Evolutionary conservation across 108 stramenopile species (phyloP).

Genomic region (Fragilariopsis cylindrus): DNA sequence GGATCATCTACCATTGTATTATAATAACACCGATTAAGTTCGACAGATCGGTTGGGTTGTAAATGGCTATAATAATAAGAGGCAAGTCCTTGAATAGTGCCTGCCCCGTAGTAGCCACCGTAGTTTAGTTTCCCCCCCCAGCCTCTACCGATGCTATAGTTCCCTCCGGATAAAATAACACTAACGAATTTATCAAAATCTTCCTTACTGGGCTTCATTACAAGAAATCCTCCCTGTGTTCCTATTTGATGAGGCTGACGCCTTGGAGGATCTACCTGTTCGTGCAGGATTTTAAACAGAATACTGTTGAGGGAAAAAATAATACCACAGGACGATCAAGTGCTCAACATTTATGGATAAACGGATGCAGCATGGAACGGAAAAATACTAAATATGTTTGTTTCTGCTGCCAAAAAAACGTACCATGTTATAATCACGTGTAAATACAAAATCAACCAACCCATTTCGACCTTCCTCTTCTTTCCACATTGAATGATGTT

Average conservation of each 20-base stretch:
- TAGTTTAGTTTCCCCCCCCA: conserved; percentile 64
- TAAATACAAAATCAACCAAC: no score
- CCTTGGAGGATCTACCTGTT: not conserved
- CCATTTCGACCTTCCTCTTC: no score
- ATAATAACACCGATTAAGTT: conserved; percentile 76
- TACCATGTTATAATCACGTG: no score
- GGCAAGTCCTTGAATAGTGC: conserved; percentile 59
- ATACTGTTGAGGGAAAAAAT: not conserved
- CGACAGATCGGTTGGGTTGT: conserved; percentile 33
- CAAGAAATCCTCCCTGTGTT: conserved; percentile 91
- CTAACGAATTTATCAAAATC: conserved; percentile 66
- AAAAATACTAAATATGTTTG: no score
- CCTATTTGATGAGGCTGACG: conserved; percentile 52
- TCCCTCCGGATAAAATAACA: conserved; percentile 59
- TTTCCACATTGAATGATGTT: no score
- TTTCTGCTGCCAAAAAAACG: not conserved
- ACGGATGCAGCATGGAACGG: no score
- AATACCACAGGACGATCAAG: not conserved
- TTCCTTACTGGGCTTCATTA: conserved; percentile 61
- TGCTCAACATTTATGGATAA: no score
- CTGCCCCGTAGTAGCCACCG: conserved; percentile 77
- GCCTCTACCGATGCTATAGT: conserved; percentile 51
- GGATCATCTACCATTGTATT: conserved; percentile 83
- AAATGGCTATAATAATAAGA: conserved; percentile 69
- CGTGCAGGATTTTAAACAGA: not conserved